Percentiles rank a stretch among this genome's conserved stretches.
Evolutionary conservation across 495 filamentous ascomycete genomes (phyloP).

Genomic region (Talaromyces wortmannii): DNA sequence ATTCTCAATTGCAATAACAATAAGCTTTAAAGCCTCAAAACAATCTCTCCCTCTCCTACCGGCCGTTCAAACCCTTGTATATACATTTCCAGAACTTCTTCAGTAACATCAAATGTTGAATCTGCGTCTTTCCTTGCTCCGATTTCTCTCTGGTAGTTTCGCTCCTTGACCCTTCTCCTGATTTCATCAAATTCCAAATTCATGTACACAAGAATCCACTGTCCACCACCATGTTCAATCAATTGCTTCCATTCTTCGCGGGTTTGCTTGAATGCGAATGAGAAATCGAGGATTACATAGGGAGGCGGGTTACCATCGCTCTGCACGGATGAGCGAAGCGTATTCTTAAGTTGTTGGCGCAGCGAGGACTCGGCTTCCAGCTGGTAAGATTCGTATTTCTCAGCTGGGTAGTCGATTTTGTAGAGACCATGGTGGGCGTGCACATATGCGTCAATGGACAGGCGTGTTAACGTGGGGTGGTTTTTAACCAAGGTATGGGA

Average conservation of each 20-base stretch:
- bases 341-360: slow-evolving; percentile 5
- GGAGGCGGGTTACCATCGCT: neutral
- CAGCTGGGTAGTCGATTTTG: slow-evolving; percentile 19
- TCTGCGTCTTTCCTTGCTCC: slow-evolving; percentile 20
- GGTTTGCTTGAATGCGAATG: slow-evolving; percentile 22
- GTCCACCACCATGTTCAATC: slow-evolving; percentile 18
- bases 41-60: slow-evolving; percentile 23
- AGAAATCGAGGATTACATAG: slow-evolving; percentile 22
- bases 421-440: slow-evolving; percentile 26
- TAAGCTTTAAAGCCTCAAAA: slow-evolving; percentile 7
- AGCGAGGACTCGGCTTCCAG: slow-evolving; percentile 19
- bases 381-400: slow-evolving; percentile 22
- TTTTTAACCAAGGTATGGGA: slow-evolving; percentile 43
- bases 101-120: slow-evolving; percentile 26
- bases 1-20: too few relatives aligned
- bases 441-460: slow-evolving; percentile 26
- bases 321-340: slow-evolving; percentile 14
- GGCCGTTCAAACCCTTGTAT: slow-evolving; percentile 32
- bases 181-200: slow-evolving; percentile 19
- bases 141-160: slow-evolving; percentile 11
- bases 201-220: slow-evolving; percentile 26
- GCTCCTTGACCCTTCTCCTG: slow-evolving; percentile 16
- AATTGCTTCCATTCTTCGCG: slow-evolving; percentile 22
- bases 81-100: slow-evolving; percentile 24
- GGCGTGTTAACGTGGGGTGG: slow-evolving; percentile 56